Percentiles rank a stretch among this genome's conserved stretches.
Conservation (phyloP, 148 eudicot genomes). For the Camellia japonica region DNA sequence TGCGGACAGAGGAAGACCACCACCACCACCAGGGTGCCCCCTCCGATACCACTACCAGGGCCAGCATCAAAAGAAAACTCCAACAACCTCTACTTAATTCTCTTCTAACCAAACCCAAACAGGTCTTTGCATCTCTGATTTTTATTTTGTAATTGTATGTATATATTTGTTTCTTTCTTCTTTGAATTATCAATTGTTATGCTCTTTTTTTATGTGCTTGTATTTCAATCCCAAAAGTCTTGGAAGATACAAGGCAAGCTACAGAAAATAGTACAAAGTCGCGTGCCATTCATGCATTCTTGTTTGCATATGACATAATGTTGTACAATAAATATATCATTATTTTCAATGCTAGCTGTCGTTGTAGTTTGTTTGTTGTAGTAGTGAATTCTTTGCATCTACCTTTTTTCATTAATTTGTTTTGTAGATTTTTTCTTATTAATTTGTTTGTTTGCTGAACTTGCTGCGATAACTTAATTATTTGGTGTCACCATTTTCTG, state of each 20-base stretch:
- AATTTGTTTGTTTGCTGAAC: background rate
- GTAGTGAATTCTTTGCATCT: background rate
- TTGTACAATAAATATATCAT: too few species aligned
- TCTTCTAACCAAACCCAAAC: background rate
- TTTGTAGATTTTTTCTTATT: background rate
- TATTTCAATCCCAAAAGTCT: too few species aligned
- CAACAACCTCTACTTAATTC: slow-evolving; percentile 1
- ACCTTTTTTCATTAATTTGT: background rate
- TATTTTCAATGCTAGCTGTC: too few species aligned
- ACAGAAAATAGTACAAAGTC: too few species aligned
- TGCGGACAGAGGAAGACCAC: background rate
- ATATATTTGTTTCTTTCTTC: background rate
- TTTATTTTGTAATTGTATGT: background rate
- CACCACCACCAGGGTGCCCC: background rate
- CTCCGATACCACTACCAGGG: background rate
- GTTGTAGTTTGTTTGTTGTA: too few species aligned
- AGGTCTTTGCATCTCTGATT: background rate
- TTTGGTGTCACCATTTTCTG: background rate
- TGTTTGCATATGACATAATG: too few species aligned
- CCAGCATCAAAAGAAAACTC: slow-evolving; percentile 25
- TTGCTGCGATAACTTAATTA: background rate
- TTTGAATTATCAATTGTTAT: background rate
- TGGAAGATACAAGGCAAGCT: too few species aligned
- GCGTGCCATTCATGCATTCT: too few species aligned
- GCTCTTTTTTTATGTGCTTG: too few species aligned